Evolutionary conservation across 768 basidiomycete species (phyloP).

Genomic region (Leccinellum luteum): DNA sequence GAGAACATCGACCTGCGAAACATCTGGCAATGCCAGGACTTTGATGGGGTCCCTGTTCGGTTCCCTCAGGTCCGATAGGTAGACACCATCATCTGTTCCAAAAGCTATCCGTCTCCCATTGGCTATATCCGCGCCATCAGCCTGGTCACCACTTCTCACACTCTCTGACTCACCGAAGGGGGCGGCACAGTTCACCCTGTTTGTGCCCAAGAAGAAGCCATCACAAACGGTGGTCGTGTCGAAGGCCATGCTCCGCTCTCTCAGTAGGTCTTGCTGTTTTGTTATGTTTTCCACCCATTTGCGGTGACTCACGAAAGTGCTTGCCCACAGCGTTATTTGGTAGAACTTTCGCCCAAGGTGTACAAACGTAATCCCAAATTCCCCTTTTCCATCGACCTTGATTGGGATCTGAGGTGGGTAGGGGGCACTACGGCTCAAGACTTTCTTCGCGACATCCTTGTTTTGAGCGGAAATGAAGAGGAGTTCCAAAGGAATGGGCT

Average conservation of each 20-base stretch:
- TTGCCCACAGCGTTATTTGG: slow-evolving; percentile 88
- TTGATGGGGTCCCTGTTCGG: slow-evolving; percentile 79
- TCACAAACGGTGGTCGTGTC: slow-evolving; percentile 84
- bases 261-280: slow-evolving; percentile 83
- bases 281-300: slow-evolving; percentile 94
- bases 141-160: neutral
- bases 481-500: slow-evolving; percentile 97
- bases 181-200: slow-evolving; percentile 92
- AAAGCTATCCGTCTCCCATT: slow-evolving; percentile 85
- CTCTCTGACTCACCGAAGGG: slow-evolving; percentile 68
- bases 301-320: slow-evolving; percentile 75
- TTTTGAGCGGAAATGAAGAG: slow-evolving; percentile 72
- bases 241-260: slow-evolving; percentile 83
- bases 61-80: slow-evolving; percentile 84
- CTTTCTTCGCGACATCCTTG: slow-evolving; percentile 43
- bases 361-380: slow-evolving; percentile 89
- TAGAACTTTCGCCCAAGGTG: slow-evolving; percentile 94
- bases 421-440: slow-evolving; percentile 38
- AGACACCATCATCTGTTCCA: slow-evolving; percentile 97
- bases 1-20: slow-evolving; percentile 92
- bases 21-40: slow-evolving; percentile 85
- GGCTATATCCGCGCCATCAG: slow-evolving; percentile 42
- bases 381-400: slow-evolving; percentile 68
- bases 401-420: slow-evolving; percentile 49
- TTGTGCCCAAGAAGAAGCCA: slow-evolving; percentile 80